phyloP scores from a whole-genome alignment of 192 early-diverging fungal genomes.

The Gigaspora rosea region DNA sequence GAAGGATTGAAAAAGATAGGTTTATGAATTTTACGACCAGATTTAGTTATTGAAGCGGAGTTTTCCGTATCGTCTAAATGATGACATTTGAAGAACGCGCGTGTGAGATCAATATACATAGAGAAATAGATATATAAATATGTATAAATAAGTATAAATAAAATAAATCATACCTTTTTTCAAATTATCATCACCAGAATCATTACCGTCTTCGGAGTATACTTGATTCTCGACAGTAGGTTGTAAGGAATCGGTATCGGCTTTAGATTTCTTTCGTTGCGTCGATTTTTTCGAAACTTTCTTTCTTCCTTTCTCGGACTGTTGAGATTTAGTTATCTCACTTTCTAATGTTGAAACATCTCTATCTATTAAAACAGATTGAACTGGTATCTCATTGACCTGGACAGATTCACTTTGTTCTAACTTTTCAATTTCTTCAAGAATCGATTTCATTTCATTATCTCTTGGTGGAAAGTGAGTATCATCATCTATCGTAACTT shows the following conservation, averaged over 20 bases:
- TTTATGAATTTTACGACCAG: slow-evolving; percentile 27
- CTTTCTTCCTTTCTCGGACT: background rate
- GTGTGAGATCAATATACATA: too few species aligned
- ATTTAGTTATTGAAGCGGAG: slow-evolving; percentile 24
- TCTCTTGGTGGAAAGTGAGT: background rate
- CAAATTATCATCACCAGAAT: too few species aligned
- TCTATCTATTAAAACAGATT: slow-evolving; percentile 12
- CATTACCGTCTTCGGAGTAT: too few species aligned
- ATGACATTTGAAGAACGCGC: too few species aligned
- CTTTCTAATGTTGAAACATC: slow-evolving; percentile 11
- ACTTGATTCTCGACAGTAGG: background rate
- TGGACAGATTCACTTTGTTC: background rate
- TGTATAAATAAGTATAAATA: too few species aligned
- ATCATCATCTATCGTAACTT: background rate
- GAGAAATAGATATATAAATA: too few species aligned
- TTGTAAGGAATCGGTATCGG: background rate
- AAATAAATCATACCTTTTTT: too few species aligned
- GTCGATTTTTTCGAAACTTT: background rate
- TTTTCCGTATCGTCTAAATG: too few species aligned
- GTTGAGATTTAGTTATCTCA: slow-evolving; percentile 6
- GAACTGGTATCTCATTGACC: background rate
- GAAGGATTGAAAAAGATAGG: slow-evolving; percentile 16
- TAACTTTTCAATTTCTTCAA: background rate
- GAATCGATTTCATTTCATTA: background rate
- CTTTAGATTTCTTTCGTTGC: background rate